Conservation (phyloP, 768 basidiomycete species). For the Suillus luteus region DNA sequence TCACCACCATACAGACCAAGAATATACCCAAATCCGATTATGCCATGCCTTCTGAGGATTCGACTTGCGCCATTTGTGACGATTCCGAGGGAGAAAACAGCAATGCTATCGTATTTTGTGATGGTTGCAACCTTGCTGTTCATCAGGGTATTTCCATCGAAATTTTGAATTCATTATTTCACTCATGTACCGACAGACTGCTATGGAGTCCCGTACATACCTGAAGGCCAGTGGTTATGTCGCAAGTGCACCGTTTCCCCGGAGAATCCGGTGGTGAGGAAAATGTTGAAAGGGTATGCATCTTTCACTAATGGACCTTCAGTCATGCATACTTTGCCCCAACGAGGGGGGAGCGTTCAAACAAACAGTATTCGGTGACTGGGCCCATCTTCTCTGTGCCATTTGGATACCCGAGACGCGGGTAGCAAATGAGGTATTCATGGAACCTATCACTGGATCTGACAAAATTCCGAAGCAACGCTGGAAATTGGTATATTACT, state of each 20-base stretch:
- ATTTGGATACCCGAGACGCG: conserved; percentile 97
- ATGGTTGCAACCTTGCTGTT: conserved; percentile 98
- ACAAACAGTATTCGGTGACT: conserved; percentile 88
- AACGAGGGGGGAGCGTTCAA: conserved; percentile 99
- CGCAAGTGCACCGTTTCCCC: conserved; percentile 98
- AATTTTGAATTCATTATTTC: neutral
- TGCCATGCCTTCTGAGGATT: conserved; percentile 91
- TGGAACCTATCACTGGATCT: conserved; percentile 95
- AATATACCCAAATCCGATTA: conserved; percentile 88
- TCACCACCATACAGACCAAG: conserved; percentile 65
- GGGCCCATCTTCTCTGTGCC: conserved; percentile 96
- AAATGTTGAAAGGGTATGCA: neutral
- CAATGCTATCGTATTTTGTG: conserved; percentile 99
- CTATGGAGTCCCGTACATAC: conserved; percentile 98
- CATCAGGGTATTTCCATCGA: conserved; percentile 78
- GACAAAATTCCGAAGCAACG: conserved; percentile 86
- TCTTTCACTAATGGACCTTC: neutral
- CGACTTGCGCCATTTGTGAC: conserved; percentile 95
- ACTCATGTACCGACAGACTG: conserved; percentile 62
- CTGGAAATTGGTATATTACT: conserved; percentile 83
- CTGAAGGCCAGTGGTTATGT: conserved; percentile 99
- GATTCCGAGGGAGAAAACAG: conserved; percentile 98
- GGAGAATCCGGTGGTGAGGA: conserved; percentile 88
- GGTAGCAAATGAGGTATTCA: conserved; percentile 92
- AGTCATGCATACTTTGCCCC: conserved; percentile 96